These are phyloP conservation scores for Populus hybrid DNA, from an alignment of 441 rosid genomes.

Conservation along the genomic window DNA sequence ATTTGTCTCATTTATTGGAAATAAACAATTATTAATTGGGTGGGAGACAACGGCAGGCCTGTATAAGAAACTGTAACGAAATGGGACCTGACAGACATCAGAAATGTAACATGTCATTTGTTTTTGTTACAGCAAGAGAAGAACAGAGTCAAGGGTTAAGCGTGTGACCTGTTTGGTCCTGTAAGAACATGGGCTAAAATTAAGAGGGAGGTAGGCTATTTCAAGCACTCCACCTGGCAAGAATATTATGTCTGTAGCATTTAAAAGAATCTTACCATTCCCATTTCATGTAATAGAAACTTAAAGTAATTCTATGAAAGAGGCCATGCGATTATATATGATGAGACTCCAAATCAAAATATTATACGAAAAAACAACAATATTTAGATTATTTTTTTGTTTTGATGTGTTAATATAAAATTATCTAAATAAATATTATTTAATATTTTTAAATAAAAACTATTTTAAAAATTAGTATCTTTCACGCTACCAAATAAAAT, in stretches of 20 bases:
- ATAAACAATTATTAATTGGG: neutral
- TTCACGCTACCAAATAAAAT: too few species aligned
- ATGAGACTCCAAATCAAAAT: too few species aligned
- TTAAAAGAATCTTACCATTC: neutral
- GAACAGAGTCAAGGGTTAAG: neutral
- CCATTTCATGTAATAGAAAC: neutral
- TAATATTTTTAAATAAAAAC: too few species aligned
- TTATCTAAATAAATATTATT: too few species aligned
- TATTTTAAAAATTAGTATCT: too few species aligned
- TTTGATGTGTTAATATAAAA: too few species aligned
- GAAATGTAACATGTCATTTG: neutral
- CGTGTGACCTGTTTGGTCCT: neutral
- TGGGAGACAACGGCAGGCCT: neutral
- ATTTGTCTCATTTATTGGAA: neutral
- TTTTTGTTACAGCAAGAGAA: neutral
- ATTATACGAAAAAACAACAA: too few species aligned
- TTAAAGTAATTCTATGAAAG: neutral
- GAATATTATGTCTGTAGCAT: neutral
- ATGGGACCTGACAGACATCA: neutral
- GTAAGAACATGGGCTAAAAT: neutral
- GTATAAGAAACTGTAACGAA: neutral
- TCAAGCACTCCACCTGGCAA: too few species aligned
- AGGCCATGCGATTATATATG: too few species aligned
- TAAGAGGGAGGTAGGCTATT: too few species aligned
- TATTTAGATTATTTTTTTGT: too few species aligned